Evolutionary conservation across 1,284 basidiomycete genomes (phyloP).

Genomic region (Tranzscheliella williamsii): DNA sequence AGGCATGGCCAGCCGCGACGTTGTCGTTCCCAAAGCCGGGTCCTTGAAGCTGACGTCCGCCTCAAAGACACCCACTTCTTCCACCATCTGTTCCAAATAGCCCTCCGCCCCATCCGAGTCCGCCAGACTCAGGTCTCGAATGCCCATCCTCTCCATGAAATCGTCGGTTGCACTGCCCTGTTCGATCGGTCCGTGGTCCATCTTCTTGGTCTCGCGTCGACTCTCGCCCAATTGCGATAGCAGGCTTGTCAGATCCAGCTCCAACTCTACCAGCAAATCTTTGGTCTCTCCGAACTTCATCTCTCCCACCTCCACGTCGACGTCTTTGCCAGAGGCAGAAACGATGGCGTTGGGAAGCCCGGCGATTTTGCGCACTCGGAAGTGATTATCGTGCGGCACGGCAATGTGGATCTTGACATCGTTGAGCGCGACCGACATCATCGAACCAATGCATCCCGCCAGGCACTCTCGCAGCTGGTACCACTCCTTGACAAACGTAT

Average conservation of each 20-base stretch:
- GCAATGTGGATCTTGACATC: conserved; percentile 51
- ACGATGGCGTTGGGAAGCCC: conserved; percentile 65
- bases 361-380: conserved; percentile 51
- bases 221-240: conserved; percentile 26
- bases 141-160: conserved; percentile 54
- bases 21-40: conserved; percentile 29
- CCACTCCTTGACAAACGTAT: conserved; percentile 67
- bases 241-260: conserved; percentile 43
- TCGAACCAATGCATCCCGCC: conserved; percentile 51
- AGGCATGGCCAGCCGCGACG: conserved; percentile 35
- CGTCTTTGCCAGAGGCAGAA: conserved; percentile 82
- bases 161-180: conserved; percentile 53
- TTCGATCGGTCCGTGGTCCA: conserved; percentile 30
- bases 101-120: conserved; percentile 34
- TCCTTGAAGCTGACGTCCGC: conserved; percentile 52
- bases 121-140: conserved; percentile 42
- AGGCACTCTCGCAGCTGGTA: conserved; percentile 55
- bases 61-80: conserved; percentile 53
- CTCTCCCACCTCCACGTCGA: conserved; percentile 92
- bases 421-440: conserved; percentile 52
- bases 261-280: conserved; percentile 56
- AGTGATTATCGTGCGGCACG: conserved; percentile 53
- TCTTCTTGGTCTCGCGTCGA: conserved; percentile 23
- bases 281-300: conserved; percentile 50
- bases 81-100: conserved; percentile 44